These are phyloP conservation scores for Epichloe hybrida DNA, from an alignment of 2,329 filamentous ascomycete genomes.

Conservation along the genomic window DNA sequence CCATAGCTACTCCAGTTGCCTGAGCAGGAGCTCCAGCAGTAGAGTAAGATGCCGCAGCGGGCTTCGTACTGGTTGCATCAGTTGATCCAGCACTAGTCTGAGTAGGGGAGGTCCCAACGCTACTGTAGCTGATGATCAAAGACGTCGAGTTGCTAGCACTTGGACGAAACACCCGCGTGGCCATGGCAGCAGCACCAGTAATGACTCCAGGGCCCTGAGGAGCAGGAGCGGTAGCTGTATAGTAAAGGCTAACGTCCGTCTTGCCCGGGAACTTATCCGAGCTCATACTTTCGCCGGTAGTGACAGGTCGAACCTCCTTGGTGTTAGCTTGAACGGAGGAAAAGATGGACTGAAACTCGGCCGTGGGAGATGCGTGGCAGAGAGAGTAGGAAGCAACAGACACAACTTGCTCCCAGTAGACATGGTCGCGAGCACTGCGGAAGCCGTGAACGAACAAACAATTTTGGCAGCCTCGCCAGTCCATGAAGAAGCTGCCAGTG, in stretches of 20 bases:
- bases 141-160: constrained; percentile 3
- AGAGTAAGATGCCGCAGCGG: not conserved
- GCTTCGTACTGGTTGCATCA: not conserved
- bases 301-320: constrained; percentile 10
- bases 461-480: constrained; percentile 28
- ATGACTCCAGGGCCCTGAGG: constrained; percentile 27
- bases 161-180: constrained; percentile 15
- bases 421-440: constrained; percentile 20
- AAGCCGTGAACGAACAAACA: constrained; percentile 28
- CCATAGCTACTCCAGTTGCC: constrained; percentile 11
- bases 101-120: not conserved
- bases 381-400: constrained; percentile 20
- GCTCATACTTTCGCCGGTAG: constrained; percentile 17
- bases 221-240: constrained; percentile 19
- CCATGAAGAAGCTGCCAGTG: constrained; percentile 27
- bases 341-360: constrained; percentile 22
- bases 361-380: constrained; percentile 25
- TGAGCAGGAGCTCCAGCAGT: constrained; percentile 15
- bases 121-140: constrained; percentile 4
- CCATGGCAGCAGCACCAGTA: constrained; percentile 25
- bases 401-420: constrained; percentile 22
- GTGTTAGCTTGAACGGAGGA: constrained; percentile 15
- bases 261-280: constrained; percentile 21
- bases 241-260: constrained; percentile 29
- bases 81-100: not conserved